Conservation (phyloP, 371 early-diverging fungal genomes). For the Mortierella sp. region DNA sequence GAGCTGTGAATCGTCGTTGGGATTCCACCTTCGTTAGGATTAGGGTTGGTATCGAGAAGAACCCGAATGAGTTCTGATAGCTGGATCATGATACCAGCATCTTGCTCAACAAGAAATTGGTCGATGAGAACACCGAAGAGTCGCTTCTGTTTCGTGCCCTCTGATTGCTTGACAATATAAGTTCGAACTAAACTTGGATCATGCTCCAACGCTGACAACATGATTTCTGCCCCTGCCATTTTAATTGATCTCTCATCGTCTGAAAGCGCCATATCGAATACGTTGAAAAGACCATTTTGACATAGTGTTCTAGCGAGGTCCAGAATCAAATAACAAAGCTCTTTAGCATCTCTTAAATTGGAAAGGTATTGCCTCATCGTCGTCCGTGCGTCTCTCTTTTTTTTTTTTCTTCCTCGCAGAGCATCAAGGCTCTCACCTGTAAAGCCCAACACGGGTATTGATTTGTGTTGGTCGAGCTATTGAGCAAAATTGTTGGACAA, state of each 20-base stretch:
- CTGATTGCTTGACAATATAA: constrained; percentile 73
- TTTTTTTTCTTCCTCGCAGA: background rate
- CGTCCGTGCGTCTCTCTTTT: background rate
- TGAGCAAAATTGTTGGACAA: constrained; percentile 80
- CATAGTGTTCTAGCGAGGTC: constrained; percentile 66
- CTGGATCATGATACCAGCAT: constrained; percentile 78
- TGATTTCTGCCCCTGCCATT: constrained; percentile 73
- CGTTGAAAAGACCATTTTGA: constrained; percentile 79
- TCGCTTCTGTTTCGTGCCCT: constrained; percentile 58
- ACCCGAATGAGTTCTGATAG: constrained; percentile 79
- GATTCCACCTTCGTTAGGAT: constrained; percentile 44
- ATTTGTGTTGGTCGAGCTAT: constrained; percentile 78
- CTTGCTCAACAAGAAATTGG: constrained; percentile 67
- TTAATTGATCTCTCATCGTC: constrained; percentile 66
- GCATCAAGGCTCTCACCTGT: constrained; percentile 42
- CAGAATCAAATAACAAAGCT: background rate
- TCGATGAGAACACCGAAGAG: constrained; percentile 73
- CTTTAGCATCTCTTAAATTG: background rate
- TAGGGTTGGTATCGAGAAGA: constrained; percentile 74
- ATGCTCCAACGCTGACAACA: constrained; percentile 81
- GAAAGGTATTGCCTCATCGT: too few species aligned
- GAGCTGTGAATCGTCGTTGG: constrained; percentile 17
- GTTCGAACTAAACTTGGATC: constrained; percentile 81
- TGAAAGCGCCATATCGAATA: constrained; percentile 75
- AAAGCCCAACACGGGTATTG: constrained; percentile 67